phyloP scores from a whole-genome alignment of 2,329 filamentous ascomycete genomes.

The Thermomyces lanuginosus region DNA sequence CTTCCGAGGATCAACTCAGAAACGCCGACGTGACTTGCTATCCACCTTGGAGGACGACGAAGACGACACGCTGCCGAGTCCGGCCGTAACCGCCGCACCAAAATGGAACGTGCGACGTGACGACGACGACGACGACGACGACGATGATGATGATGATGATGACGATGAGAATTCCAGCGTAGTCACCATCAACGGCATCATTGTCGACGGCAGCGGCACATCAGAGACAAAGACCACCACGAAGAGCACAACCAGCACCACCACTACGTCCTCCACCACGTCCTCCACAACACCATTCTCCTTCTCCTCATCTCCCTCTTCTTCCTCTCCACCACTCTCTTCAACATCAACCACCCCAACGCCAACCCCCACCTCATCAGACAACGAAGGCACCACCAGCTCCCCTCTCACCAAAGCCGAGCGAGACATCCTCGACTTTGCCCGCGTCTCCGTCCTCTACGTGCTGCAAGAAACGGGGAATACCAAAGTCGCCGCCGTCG shows the following conservation, averaged over 20 bases:
- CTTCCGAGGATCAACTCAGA: conserved; percentile 44
- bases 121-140: no score
- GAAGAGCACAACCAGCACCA: conserved; percentile 4
- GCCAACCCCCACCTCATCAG: conserved; percentile 5
- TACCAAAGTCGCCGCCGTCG: conserved; percentile 14
- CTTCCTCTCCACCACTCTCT: background rate
- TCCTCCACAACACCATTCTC: conserved; percentile 5
- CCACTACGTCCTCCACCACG: conserved; percentile 7
- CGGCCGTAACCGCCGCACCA: no score
- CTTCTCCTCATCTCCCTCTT: background rate
- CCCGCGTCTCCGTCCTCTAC: conserved; percentile 26
- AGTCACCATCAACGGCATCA: conserved; percentile 22
- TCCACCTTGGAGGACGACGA: background rate
- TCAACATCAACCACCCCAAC: conserved; percentile 5
- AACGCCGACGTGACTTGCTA: conserved; percentile 11
- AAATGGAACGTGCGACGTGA: no score
- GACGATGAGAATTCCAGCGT: conserved; percentile 12
- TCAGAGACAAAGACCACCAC: conserved; percentile 23
- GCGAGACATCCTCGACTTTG: conserved; percentile 17
- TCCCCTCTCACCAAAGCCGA: conserved; percentile 6
- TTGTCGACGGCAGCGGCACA: conserved; percentile 20
- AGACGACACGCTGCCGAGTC: no score
- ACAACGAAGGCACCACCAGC: background rate
- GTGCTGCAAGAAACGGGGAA: conserved; percentile 21
- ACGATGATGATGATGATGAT: no score